Percentiles rank a stretch among this genome's conserved stretches.
These are phyloP conservation scores for Scheffersomyces insectosa DNA, from an alignment of 1,139 yeast genomes.

Conservation along the genomic window DNA sequence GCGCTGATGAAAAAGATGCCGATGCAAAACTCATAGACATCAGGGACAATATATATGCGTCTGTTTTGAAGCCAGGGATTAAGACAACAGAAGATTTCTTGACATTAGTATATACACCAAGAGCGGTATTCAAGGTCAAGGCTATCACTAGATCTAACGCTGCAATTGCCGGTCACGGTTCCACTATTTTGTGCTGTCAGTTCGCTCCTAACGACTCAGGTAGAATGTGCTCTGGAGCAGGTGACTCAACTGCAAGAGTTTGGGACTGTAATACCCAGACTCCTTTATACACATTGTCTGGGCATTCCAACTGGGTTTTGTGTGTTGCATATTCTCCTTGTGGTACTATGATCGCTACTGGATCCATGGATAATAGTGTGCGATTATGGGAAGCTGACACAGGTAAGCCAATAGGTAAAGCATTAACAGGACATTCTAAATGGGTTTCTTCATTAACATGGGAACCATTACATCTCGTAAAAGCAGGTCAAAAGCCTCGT, in stretches of 20 bases:
- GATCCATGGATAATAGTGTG: slow-evolving; percentile 90
- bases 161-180: slow-evolving; percentile 93
- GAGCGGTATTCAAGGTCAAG: slow-evolving; percentile 90
- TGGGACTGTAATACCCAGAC: slow-evolving; percentile 99
- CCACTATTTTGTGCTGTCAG: slow-evolving; percentile 87
- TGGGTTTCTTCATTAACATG: slow-evolving; percentile 90
- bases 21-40: slow-evolving; percentile 62
- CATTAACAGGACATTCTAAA: slow-evolving; percentile 79
- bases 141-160: slow-evolving; percentile 91
- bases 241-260: slow-evolving; percentile 94
- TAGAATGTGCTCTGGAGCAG: slow-evolving; percentile 93
- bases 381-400: slow-evolving; percentile 76
- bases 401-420: slow-evolving; percentile 74
- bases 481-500: slow-evolving; percentile 65
- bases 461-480: slow-evolving; percentile 89
- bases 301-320: slow-evolving; percentile 92
- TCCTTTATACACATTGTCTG: slow-evolving; percentile 74
- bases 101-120: slow-evolving; percentile 88
- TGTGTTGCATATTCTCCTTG: slow-evolving; percentile 95
- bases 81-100: slow-evolving; percentile 91
- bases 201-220: slow-evolving; percentile 91
- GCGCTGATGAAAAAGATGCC: slow-evolving; percentile 35
- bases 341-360: slow-evolving; percentile 90
- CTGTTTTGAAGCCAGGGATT: slow-evolving; percentile 82
- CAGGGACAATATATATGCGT: slow-evolving; percentile 69